A percentile compares a stretch with the other conserved stretches of the same genome.
phyloP scores from a whole-genome alignment of 2,329 filamentous ascomycete species.

The Seiridium unicorne region DNA sequence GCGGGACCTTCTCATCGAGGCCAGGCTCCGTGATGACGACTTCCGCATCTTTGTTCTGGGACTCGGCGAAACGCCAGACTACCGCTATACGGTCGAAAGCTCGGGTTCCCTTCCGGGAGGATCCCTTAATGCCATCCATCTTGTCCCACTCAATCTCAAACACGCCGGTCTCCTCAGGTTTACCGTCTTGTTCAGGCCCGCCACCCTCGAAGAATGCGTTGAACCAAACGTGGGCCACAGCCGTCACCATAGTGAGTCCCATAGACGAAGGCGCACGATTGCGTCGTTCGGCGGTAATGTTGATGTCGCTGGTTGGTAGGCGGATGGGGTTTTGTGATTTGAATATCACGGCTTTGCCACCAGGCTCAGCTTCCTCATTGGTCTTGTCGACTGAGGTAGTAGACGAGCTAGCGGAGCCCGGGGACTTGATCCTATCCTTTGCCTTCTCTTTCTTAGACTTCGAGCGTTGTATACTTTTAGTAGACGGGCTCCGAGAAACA shows the following conservation, averaged over 20 bases:
- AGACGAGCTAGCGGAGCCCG: constrained; percentile 15
- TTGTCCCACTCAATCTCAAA: constrained; percentile 60
- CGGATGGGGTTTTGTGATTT: constrained; percentile 67
- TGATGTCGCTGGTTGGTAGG: constrained; percentile 80
- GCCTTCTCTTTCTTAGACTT: constrained; percentile 10
- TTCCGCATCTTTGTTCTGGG: constrained; percentile 15
- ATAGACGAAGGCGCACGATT: constrained; percentile 76
- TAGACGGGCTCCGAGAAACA: background rate
- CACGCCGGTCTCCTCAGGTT: constrained; percentile 64
- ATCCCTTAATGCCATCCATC: constrained; percentile 95
- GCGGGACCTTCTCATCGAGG: constrained; percentile 65
- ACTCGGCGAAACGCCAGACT: constrained; percentile 65
- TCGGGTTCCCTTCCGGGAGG: constrained; percentile 74
- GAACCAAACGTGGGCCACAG: constrained; percentile 95
- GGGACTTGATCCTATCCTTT: background rate
- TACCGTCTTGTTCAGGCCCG: constrained; percentile 66
- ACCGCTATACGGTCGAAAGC: constrained; percentile 82
- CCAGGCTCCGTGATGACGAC: constrained; percentile 59
- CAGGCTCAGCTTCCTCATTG: constrained; percentile 45
- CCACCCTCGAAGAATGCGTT: constrained; percentile 89
- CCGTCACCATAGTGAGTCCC: constrained; percentile 85
- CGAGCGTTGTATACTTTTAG: constrained; percentile 1
- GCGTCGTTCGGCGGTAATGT: constrained; percentile 83
- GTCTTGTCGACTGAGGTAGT: constrained; percentile 13
- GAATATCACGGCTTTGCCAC: constrained; percentile 75